These are phyloP conservation scores for Botrytis sinoallii DNA, from an alignment of 2,329 filamentous ascomycete species.

Conservation along the genomic window DNA sequence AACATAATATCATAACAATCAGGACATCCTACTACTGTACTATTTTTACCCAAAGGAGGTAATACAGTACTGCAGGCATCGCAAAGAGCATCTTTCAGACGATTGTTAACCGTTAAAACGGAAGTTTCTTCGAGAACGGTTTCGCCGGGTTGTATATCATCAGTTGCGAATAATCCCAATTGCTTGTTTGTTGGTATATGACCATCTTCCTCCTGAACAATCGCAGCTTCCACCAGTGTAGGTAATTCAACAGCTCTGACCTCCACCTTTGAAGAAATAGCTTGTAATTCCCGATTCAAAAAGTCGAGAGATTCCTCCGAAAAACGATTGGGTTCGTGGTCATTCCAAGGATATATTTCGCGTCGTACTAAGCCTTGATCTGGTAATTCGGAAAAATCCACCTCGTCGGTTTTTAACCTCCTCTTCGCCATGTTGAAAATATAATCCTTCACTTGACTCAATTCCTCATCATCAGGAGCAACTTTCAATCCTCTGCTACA, in stretches of 20 bases:
- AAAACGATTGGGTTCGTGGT: conserved; percentile 66
- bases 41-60: conserved; percentile 53
- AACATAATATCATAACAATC: conserved; percentile 66
- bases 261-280: conserved; percentile 76
- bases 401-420: conserved; percentile 44
- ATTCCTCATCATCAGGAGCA: conserved; percentile 53
- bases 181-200: conserved; percentile 64
- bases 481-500: conserved; percentile 57
- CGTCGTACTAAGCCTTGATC: conserved; percentile 68
- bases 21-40: conserved; percentile 52
- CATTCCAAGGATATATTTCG: conserved; percentile 69
- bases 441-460: conserved; percentile 52
- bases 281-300: conserved; percentile 67
- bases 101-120: conserved; percentile 83
- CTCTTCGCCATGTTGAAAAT: conserved; percentile 53
- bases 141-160: conserved; percentile 75
- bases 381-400: conserved; percentile 57
- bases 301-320: conserved; percentile 64
- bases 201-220: conserved; percentile 48
- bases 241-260: conserved; percentile 75
- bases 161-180: conserved; percentile 84
- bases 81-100: conserved; percentile 80
- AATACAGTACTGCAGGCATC: conserved; percentile 81
- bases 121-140: conserved; percentile 78
- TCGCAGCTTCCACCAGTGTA: conserved; percentile 52